Base-by-base conservation (phyloP, 2,329 filamentous ascomycete species). In the Blumeriella jaapii region DNA sequence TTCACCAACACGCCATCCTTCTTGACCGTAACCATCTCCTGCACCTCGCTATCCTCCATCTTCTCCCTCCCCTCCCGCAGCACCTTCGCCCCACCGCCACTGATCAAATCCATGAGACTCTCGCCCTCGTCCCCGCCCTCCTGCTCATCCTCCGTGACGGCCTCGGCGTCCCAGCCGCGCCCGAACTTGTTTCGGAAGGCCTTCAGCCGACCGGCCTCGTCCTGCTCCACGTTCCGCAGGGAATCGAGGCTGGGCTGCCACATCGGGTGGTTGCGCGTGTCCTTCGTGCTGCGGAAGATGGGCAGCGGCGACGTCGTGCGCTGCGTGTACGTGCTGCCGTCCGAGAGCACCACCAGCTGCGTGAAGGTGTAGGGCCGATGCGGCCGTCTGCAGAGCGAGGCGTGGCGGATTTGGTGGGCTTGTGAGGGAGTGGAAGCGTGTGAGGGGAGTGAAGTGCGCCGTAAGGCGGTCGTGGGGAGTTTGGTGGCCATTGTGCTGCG, bases 341-440 rank as follows among this genome's bases (percentile, higher is more conserved):
- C 91, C 25, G 81, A 84, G 46, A 96, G 79, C 35, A 86, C 87
- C 48, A 98, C 69, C 41, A 98, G 43, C 63, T 98, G 91, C n/a
- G 89, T 95, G 68, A 95, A 96, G 49, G 80, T 84, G 69, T 95
- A 96, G 26, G 91, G 89, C 5, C 87, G 76, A 55, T 86, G 82
- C n/a, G 86, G 86, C 11, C 91, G 84, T 43, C 71, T 72, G 55
- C 96, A 74, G 45, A 94, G 81, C 15, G 82, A 86, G 34, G 91
- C 91, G 57, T 85, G 75, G 41, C 86, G 79, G 29, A 47, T 36
- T 46, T 17, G 29, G 14, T 24, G 41, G 11, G 31, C n/a, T n/a
- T n/a, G n/a, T n/a, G n/a, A n/a, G n/a, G n/a, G n/a, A n/a, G n/a
- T n/a, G 17, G 12, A 16, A 26, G 12, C 16, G 27, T 17, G 19